Base-by-base conservation (phyloP, 441 rosid species). In the Daphne laureola region DNA sequence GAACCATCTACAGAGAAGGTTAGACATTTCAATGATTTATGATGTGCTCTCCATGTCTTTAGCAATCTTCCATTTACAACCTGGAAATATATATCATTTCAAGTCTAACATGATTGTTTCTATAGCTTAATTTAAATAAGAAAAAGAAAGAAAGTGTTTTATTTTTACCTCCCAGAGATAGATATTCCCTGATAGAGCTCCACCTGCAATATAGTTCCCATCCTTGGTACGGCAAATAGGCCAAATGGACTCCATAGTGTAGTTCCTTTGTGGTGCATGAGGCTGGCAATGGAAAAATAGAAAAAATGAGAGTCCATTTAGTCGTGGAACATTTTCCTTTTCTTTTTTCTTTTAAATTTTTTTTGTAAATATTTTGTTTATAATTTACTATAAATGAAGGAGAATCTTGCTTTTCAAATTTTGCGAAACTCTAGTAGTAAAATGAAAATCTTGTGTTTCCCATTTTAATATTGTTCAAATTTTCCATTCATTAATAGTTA, bases 161-260 rank as follows among this genome's bases (percentile, higher is more conserved):
- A 14, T 51, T 12, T 68, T 55, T 44, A 79, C 81, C 79, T 76
- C 78, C 85, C 85, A 79, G 1, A 79, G 46, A 66, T 76, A 73
- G 55, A 61, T 79, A 61, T 76, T 76, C 67, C 85, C 85, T 4
- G 85, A 73, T 46, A 66, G 43, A 27, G 79, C 53, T 15, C 79
- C 85, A 11, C 78, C 82, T 18, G 71, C 82, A 49, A 79, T 64
- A 72, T 69, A 76, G 46, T 57, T 14, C 50, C 82, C 78, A 58
- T 76, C 77, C 53, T 45, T 67, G 49, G 80, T 67, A 66, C 69
- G 59, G 42, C 67, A 51, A 72, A 79, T 48, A 14, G 82, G 82
- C 8, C 79, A 79, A 9, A 79, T 63, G 38, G 76, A 73, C 65
- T 79, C 85, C 63, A 79, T 66, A 12, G 81, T 77, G 61, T 79